These are phyloP conservation scores for Lecanicillium sp. DNA, from an alignment of 2,329 filamentous ascomycete genomes.

Conservation along the genomic window DNA sequence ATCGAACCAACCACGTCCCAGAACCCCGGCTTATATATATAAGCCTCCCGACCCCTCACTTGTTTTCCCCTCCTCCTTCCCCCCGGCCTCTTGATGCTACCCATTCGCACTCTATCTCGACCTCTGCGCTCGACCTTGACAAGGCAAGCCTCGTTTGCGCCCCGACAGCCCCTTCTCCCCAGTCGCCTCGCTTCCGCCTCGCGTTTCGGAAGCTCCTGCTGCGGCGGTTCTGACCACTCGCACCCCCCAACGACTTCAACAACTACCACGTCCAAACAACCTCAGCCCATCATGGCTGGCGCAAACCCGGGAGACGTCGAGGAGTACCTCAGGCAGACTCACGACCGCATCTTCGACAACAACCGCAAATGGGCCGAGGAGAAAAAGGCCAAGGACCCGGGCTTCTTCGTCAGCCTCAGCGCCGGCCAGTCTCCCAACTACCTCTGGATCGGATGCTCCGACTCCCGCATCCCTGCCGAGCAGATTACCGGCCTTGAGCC, in stretches of 20 bases:
- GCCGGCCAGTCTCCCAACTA: slow-evolving; percentile 65
- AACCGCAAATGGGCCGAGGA: slow-evolving; percentile 60
- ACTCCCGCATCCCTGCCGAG: slow-evolving; percentile 87
- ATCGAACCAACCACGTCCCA: background rate
- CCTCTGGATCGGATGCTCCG: slow-evolving; percentile 86
- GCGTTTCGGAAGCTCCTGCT: slow-evolving; percentile 11
- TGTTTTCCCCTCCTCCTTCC: background rate
- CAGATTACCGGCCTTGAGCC: slow-evolving; percentile 76
- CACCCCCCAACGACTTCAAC: background rate
- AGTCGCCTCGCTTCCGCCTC: background rate
- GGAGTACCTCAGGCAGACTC: slow-evolving; percentile 55
- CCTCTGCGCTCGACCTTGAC: slow-evolving; percentile 10
- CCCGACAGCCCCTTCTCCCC: background rate
- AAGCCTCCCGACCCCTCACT: background rate
- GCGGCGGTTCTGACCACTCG: slow-evolving; percentile 3
- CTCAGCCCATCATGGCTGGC: slow-evolving; percentile 24
- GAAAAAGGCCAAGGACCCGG: slow-evolving; percentile 52
- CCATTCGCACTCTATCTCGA: slow-evolving; percentile 11
- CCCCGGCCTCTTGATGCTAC: slow-evolving; percentile 7
- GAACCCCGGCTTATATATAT: background rate
- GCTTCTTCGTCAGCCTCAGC: slow-evolving; percentile 59
- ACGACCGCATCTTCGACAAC: slow-evolving; percentile 63
- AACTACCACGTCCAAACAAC: background rate
- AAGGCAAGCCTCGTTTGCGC: background rate
- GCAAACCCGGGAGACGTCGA: slow-evolving; percentile 35